Evolutionary conservation across 352 stramenopile species (phyloP), one percentile per base, ranked within the genome.

Genomic region (Salisapilia sapeloensis): DNA sequence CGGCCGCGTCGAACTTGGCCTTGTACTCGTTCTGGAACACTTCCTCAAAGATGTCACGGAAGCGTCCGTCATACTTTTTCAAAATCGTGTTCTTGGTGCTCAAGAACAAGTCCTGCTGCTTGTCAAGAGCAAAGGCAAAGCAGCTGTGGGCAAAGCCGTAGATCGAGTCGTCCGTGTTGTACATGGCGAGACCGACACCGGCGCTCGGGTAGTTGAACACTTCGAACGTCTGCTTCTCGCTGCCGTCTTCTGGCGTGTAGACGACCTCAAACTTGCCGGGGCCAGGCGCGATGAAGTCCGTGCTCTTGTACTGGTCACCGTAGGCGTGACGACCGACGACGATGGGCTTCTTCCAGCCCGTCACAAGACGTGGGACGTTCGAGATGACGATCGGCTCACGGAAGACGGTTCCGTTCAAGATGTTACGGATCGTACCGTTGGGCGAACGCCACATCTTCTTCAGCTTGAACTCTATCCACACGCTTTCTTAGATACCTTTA

Each of bases 31-130:
- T 57, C 46, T 82, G 59, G 55, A 84, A 86, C 33, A 86, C 56
- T 30, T 82, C 61, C 44, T 80, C 57, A 42, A 86, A 86, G 35
- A 86, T 79, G 46, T 86, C 66, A 48, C 77, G 76, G 42, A 82
- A 82, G 35, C 59, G 56, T 7, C 65, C 65, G 29, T 82, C 65
- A 46, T 82, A 82, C 33, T 65, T 60, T 53, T 86, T 86, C 8
- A 86, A 44, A 40, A 86, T 86, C 2, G 71, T 86, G 56, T 86
- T 86, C 57, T 86, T 86, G 12, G 71, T 86, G 36, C 46, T 69
- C 33, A 86, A 37, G 42, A 60, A 86, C 38, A 84, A 35, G 32
- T 77, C 62, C 44, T 63, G 61, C 29, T 66, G 56, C 46, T 60
- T 60, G 55, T 50, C 29, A 29, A 86, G 42, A 1, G 71, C 72